Percentiles rank a stretch among this genome's conserved stretches.
phyloP scores from a whole-genome alignment of 257 asterid genomes.

The Craterostigma plantagineum region DNA sequence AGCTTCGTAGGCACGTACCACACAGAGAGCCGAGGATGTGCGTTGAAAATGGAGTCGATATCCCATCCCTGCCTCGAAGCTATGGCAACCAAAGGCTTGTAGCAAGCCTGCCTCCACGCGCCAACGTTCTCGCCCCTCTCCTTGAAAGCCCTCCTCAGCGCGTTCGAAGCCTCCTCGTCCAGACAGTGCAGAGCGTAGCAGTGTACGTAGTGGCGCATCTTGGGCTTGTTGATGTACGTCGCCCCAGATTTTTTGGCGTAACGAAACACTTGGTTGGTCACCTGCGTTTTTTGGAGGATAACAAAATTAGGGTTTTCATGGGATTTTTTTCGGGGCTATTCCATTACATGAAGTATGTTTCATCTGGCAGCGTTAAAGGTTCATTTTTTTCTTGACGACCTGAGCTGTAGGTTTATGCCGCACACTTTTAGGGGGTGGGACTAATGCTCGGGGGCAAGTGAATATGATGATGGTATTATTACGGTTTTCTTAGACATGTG shows the following conservation, averaged over 20 bases:
- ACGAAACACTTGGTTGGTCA: constrained; percentile 85
- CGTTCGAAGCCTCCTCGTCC: constrained; percentile 73
- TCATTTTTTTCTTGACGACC: too few species aligned
- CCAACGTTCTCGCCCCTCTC: constrained; percentile 93
- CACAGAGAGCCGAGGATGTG: constrained; percentile 71
- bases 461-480: too few species aligned
- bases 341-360: too few species aligned
- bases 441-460: too few species aligned
- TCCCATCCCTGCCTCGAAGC: constrained; percentile 89
- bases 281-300: constrained; percentile 18
- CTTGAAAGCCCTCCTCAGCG: constrained; percentile 58
- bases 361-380: too few species aligned
- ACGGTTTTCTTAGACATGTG: too few species aligned
- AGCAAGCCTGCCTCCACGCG: constrained; percentile 89
- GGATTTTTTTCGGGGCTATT: too few species aligned
- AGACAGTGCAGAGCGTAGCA: constrained; percentile 94
- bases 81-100: constrained; percentile 71
- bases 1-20: constrained; percentile 98
- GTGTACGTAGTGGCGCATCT: constrained; percentile 93
- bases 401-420: too few species aligned
- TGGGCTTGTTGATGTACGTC: constrained; percentile 93
- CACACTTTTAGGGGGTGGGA: too few species aligned
- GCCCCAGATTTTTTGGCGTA: constrained; percentile 86
- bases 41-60: constrained; percentile 66
- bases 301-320: too few species aligned